Evolutionary conservation across 108 stramenopile species (phyloP), one percentile per base, ranked within the genome.

Genomic region (Skeletonema tropicum): DNA sequence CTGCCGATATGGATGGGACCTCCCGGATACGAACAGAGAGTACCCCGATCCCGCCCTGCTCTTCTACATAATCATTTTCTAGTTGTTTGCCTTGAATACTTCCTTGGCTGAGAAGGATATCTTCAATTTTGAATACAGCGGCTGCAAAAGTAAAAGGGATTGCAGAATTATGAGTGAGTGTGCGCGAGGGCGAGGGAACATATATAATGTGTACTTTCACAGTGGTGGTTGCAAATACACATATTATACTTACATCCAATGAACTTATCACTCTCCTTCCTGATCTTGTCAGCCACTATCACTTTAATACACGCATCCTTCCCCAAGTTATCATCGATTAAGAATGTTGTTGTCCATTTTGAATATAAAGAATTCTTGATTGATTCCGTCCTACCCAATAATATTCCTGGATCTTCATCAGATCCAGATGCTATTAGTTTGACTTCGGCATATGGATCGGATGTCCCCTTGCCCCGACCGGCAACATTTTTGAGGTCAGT

Each of bases 371-470:
- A 80, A 35, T 92, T 92, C 64, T 90, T 90, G 46, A 90, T 73
- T 14, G 75, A 80, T 79, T 92, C 92, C 1, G 92, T 90, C 48
- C 86, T 89, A 11, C 92, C 92, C 19, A 92, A 58, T 15, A 92
- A 35, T 35, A 8, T 87, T 3, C 68, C 46, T 13, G 89, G 85
- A 48, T 76, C 79, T 29, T 29, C 2, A 29, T 29, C 26, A 29
- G 26, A 29, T 29, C 26, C 26, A n/a, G 77, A 85, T 31, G 86
- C 85, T 13, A 92, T 61, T 35, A 82, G 25, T 15, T 89, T 92
- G 6, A 90, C 86, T 25, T 88, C 85, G 39, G 86, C 87, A 64
- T 89, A 92, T 11, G 92, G 92, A 86, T 92, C 92, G 10, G 88
- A 89, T 6, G 75, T 89, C 30, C 89, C 91, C 80, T 90, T 90